Base-by-base conservation (phyloP, 163 green algal species). In the Coccomyxa subellipsoidea region DNA sequence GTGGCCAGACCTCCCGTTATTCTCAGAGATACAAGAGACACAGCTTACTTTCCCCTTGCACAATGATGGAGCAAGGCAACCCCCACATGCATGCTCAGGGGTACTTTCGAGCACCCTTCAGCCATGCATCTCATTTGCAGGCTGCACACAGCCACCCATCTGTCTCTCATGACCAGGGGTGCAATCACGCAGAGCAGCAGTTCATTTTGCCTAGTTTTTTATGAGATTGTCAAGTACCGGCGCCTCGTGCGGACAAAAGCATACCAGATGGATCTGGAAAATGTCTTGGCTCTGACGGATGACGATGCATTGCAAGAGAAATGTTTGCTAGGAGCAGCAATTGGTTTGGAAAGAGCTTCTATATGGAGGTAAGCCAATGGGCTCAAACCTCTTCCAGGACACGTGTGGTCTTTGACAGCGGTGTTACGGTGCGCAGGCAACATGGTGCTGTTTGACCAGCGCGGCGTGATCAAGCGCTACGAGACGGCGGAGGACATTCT, bases 401-500 rank as follows among this genome's bases (percentile, higher is more conserved):
- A n/a, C n/a, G n/a, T n/a, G n/a, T n/a, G n/a, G n/a, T n/a, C n/a
- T n/a, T n/a, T n/a, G n/a, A n/a, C n/a, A n/a, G n/a, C n/a, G n/a
- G n/a, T n/a, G n/a, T n/a, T n/a, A 76, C 38, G 40, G 47, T 1
- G 29, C 66, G 89, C 89, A 93, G 93, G 91, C 87, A 99, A 99
- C 92, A 99, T 99, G 97, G 94, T 98, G 90, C 91, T 99, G 53
- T 99, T 99, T 89, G 92, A 98, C 84, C 70, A 85, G 72, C 87
- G 97, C 27, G 96, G 96, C 69, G 35, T 89, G 2, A 99, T 99
- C 89, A 94, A 91, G 87, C 95, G 94, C 81, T 99, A 99, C 85
- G 86, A 93, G 39, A 90, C 83, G n/a, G 93, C 96, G 0, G 94
- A 98, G 87, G 84, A 95, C 70, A 95, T 99, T 84, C 89, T 99